Conservation (phyloP, 441 rosid genomes). For the Gossypium davidsonii region DNA sequence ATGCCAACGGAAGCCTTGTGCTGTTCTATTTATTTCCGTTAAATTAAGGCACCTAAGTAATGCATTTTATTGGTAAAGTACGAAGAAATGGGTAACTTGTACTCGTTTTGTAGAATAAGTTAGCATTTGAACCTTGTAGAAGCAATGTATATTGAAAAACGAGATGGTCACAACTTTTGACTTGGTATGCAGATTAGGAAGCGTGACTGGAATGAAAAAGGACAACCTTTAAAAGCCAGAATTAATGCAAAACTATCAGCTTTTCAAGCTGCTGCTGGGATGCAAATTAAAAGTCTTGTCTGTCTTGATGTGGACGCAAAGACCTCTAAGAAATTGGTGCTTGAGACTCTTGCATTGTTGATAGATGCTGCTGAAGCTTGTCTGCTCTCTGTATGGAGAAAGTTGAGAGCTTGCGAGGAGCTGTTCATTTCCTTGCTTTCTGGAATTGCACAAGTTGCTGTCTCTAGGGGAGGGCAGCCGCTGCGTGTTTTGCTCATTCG, state of each 20-base stretch:
- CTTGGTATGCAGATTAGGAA: slow-evolving; percentile 67
- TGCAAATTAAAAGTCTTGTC: slow-evolving; percentile 68
- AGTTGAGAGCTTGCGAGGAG: slow-evolving; percentile 85
- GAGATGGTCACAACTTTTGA: not conserved
- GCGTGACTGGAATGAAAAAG: slow-evolving; percentile 92
- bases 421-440: slow-evolving; percentile 70
- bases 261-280: slow-evolving; percentile 76
- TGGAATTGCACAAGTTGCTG: slow-evolving; percentile 82
- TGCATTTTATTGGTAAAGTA: slow-evolving; percentile 1
- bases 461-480: slow-evolving; percentile 84
- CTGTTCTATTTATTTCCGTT: slow-evolving; percentile 5
- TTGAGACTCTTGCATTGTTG: slow-evolving; percentile 77
- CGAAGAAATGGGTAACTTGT: not conserved
- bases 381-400: slow-evolving; percentile 86
- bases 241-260: slow-evolving; percentile 73
- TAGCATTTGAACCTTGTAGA: slow-evolving; percentile 6
- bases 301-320: slow-evolving; percentile 82
- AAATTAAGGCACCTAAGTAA: slow-evolving; percentile 4
- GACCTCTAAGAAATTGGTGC: slow-evolving; percentile 73
- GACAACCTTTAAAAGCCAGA: slow-evolving; percentile 71
- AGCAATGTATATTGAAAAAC: not conserved
- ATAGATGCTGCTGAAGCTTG: slow-evolving; percentile 92
- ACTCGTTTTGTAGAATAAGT: not conserved
- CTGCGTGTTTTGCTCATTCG: slow-evolving; percentile 87
- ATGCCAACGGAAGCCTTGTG: not conserved